Evolutionary conservation across 768 basidiomycete species (phyloP), one percentile per base, ranked within the genome.

Genomic region (Guyanaporus albipodus): DNA sequence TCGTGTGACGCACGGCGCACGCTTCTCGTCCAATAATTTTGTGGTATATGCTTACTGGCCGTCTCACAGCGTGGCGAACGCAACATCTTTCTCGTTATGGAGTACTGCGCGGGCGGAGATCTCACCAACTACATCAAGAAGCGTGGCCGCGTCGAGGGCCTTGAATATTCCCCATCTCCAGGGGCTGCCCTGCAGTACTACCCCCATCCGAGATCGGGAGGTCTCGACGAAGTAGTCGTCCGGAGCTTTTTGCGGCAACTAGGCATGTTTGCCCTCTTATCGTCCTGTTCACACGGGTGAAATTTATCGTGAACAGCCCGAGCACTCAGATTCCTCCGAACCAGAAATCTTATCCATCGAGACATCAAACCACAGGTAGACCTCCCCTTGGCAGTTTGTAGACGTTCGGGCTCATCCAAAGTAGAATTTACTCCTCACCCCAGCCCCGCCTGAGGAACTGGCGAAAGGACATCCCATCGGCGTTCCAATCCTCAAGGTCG

Each of bases 91-190:
- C 83, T 99, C 46, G 86, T 99, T 58, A 99, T 98, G 86, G 95
- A 96, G 58, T 97, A 82, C 66, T 98, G 96, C 64, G 82, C 92
- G 1, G 95, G 94, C 2, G 94, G 94, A 3, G 96, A 99, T 68
- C 80, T 99, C 39, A 91, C 92, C 0, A 83, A 91, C 56, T 98
- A 98, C 60, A 95, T 98, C 76, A 93, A 92, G 83, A 92, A 91
- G 62, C 84, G 94, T n/a, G 96, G 95, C 14, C 81, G 86, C 15
- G 85, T 98, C 36, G 87, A 95, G 38, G 85, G 86, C 4, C 76
- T 98, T 11, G 87, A 94, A 63, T 95, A 90, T 48, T 64, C 79
- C 0, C 87, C 92, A 4, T 69, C 73, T 12, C 77, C 83, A 6
- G 83, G 82, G 22, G 79, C 81, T 14, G 75, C 86, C 34, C 78